Evolutionary conservation across 495 filamentous ascomycete genomes (phyloP), one percentile per base, ranked within the genome.

Genomic region (Aspergillus carlsbadensis): DNA sequence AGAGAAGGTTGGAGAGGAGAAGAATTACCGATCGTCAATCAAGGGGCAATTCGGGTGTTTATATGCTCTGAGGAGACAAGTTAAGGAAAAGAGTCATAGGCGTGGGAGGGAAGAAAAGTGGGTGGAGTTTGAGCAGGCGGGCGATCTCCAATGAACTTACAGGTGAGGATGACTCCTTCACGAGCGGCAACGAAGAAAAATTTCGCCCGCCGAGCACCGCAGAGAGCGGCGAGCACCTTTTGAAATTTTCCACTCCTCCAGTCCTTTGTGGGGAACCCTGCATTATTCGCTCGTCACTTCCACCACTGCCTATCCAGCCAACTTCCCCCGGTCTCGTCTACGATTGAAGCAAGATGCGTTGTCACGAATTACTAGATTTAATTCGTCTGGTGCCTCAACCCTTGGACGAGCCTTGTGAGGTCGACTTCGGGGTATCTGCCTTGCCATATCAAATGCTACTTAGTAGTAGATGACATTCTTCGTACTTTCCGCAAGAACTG

Each of bases 71-170:
- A 41, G 39, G 40, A 46, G 31, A n/a, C n/a, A 35, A 44, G 21
- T 33, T 42, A 42, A 26, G 49, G 51, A 46, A 56, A 65, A 63
- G 65, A 68, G 65, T 68, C 65, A 68, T 65, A 56, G 58, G 53
- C 46, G 45, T 41, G 11, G 40, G 55, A 55, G 60, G 44, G 48
- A 47, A 56, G 54, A 59, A 63, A 58, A 58, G 54, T 52, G 56
- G 55, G 65, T 59, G 54, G 59, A 35, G 57, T 48, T 61, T 49
- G 45, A 61, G 51, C 54, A 50, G 62, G 59, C 56, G 59, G 61
- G 59, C 65, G 61, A 60, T 64, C 64, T 64, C 37, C 47, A 35
- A 44, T 45, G 34, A 43, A 52, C 10, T 41, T 17, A 39, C 40
- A 48, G 47, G 44, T 39, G 34, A 65, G 58, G 63, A 60, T 58